A percentile compares a stretch with the other conserved stretches of the same genome.
Conservation (phyloP, 2,329 filamentous ascomycete species). For the Lachnellula occidentalis region DNA sequence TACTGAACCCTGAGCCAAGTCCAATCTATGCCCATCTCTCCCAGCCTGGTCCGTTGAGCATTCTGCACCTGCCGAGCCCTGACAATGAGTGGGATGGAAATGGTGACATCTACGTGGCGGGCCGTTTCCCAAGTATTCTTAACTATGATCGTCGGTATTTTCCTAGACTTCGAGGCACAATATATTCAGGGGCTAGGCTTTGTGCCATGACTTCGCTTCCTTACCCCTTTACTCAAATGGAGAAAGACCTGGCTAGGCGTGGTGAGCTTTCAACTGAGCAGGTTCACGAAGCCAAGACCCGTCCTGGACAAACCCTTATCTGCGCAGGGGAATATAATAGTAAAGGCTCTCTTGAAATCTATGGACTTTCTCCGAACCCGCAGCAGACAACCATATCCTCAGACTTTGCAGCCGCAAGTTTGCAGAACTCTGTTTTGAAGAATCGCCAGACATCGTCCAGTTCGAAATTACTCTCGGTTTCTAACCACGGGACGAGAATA, state of each 20-base stretch:
- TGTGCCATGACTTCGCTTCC: conserved; percentile 68
- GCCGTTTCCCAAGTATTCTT: conserved; percentile 81
- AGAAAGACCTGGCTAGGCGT: conserved; percentile 51
- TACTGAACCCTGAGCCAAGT: conserved; percentile 42
- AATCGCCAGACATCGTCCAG: conserved; percentile 80
- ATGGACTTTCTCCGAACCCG: conserved; percentile 49
- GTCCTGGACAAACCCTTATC: conserved; percentile 60
- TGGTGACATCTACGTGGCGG: conserved; percentile 80
- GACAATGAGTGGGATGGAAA: conserved; percentile 37
- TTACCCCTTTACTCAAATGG: conserved; percentile 58
- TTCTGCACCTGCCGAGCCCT: conserved; percentile 66
- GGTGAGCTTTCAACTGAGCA: conserved; percentile 51
- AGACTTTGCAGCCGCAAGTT: conserved; percentile 28
- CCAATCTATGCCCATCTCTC: conserved; percentile 65
- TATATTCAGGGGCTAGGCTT: conserved; percentile 78
- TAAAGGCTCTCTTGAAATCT: conserved; percentile 86
- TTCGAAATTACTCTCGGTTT: conserved; percentile 76
- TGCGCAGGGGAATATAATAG: conserved; percentile 88
- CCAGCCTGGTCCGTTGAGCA: conserved; percentile 75
- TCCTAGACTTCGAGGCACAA: conserved; percentile 67
- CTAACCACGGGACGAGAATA: conserved; percentile 74
- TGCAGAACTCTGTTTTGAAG: conserved; percentile 51
- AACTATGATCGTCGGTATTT: conserved; percentile 87
- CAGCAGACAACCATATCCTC: conserved; percentile 26
- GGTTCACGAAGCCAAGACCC: conserved; percentile 48